A percentile compares a stretch with the other conserved stretches of the same genome.
These are phyloP conservation scores for Colletotrichum shisoi DNA, from an alignment of 2,329 filamentous ascomycete species.

Conservation along the genomic window DNA sequence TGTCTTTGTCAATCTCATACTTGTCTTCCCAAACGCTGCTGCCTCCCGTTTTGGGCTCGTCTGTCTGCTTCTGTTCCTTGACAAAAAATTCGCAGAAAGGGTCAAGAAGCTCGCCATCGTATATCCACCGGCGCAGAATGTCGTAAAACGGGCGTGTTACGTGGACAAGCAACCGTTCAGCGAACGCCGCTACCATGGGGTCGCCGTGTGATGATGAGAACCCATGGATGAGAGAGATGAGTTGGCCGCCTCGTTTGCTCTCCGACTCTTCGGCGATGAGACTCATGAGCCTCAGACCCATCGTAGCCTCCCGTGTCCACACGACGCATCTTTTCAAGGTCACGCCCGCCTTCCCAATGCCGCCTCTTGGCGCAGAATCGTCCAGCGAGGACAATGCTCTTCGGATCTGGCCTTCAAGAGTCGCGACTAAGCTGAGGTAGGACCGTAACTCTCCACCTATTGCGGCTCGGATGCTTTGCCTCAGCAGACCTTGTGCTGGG, in stretches of 20 bases:
- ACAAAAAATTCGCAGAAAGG: slow-evolving; percentile 97
- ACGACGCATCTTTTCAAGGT: slow-evolving; percentile 95
- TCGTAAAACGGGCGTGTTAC: slow-evolving; percentile 96
- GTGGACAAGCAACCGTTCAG: slow-evolving; percentile 83
- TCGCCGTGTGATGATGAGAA: slow-evolving; percentile 95
- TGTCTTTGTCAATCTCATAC: slow-evolving; percentile 82
- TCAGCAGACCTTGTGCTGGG: slow-evolving; percentile 82
- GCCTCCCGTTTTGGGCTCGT: slow-evolving; percentile 48
- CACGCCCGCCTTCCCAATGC: slow-evolving; percentile 85
- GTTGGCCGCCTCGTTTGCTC: slow-evolving; percentile 82
- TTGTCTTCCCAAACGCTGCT: slow-evolving; percentile 98
- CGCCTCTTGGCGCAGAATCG: slow-evolving; percentile 69
- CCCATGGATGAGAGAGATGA: slow-evolving; percentile 91
- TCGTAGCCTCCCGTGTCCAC: slow-evolving; percentile 96
- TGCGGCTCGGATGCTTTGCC: slow-evolving; percentile 88
- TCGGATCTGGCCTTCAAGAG: slow-evolving; percentile 89
- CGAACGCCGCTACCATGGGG: slow-evolving; percentile 91
- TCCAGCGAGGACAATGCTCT: slow-evolving; percentile 79
- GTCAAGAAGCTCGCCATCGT: slow-evolving; percentile 96
- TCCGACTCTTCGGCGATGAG: slow-evolving; percentile 91
- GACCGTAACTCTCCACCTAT: slow-evolving; percentile 84
- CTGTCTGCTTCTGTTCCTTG: slow-evolving; percentile 73
- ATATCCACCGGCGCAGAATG: slow-evolving; percentile 96
- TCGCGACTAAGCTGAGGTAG: slow-evolving; percentile 89
- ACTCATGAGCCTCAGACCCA: slow-evolving; percentile 92